Evolutionary conservation across 768 basidiomycete species (phyloP).

Genomic region (Cyclocybe cylindracea): DNA sequence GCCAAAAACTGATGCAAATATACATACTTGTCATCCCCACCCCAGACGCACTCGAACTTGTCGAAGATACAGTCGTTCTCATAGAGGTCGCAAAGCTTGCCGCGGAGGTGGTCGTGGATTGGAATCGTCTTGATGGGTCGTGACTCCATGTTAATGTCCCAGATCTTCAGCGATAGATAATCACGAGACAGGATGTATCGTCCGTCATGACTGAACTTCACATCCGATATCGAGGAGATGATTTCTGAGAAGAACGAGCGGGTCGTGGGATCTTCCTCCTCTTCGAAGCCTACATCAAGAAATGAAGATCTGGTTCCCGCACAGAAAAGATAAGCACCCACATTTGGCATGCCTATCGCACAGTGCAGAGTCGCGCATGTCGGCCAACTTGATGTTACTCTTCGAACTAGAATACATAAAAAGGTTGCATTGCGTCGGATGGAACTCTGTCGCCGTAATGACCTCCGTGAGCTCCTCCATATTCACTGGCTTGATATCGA

Average conservation of each 20-base stretch:
- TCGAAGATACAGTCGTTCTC: conserved; percentile 99
- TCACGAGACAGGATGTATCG: conserved; percentile 96
- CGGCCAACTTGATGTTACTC: conserved; percentile 98
- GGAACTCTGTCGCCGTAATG: conserved; percentile 99
- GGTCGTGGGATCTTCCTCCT: conserved; percentile 96
- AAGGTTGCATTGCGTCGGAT: conserved; percentile 94
- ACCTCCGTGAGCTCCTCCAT: conserved; percentile 99
- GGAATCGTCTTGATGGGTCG: conserved; percentile 96
- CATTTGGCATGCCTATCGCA: conserved; percentile 97
- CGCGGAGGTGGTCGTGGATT: conserved; percentile 96
- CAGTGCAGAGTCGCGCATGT: conserved; percentile 97
- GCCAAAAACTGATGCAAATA: neutral
- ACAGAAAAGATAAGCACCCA: conserved; percentile 40
- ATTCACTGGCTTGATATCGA: conserved; percentile 99
- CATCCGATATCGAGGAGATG: conserved; percentile 98
- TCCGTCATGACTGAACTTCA: conserved; percentile 98
- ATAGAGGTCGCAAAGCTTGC: conserved; percentile 97
- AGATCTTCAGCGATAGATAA: conserved; percentile 97
- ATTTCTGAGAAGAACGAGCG: conserved; percentile 99
- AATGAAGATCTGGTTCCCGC: conserved; percentile 5
- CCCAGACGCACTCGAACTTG: conserved; percentile 99
- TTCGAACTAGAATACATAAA: conserved; percentile 99
- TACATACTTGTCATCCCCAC: conserved; percentile 91
- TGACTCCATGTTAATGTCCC: conserved; percentile 99
- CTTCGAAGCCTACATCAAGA: conserved; percentile 80